Evolutionary conservation across 1,284 basidiomycete genomes (phyloP), one percentile per base, ranked within the genome.

Genomic region (Pseudozyma pruni): DNA sequence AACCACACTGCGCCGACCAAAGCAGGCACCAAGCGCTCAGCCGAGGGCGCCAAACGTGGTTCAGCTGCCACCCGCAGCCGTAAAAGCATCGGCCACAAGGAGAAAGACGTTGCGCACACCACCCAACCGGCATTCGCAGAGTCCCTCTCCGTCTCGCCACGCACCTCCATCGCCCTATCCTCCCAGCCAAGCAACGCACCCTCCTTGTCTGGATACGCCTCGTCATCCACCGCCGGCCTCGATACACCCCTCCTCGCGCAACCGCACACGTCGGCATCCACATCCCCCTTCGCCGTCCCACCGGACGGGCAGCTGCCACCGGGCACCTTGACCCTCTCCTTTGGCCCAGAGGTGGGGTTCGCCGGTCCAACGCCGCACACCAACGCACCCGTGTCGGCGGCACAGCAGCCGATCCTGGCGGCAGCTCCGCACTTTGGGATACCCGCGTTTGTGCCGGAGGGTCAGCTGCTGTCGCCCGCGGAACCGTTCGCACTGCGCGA

Each of bases 401-500:
- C n/a, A n/a, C 23, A 39, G 27, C 17, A 19, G 40, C 31, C 41
- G 17, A 7, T 33, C 9, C 6, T 25, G 16, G 48, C 29, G 9
- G 39, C 51, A 23, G 55, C 66, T 11, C 59, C 66, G 16, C 59
- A 46, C 44, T 50, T 46, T 31, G 55, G 51, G 11, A 51, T 62
- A 6, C 54, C 66, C 1, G 44, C 40, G 0, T 33, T 38, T 3
- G 8, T 51, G 7, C 43, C 49, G 1, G 44, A 44, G 13, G 41
- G 43, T 9, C 50, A 51, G 0, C 33, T 59, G 27, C 48, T 62
- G 6, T 58, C 55, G 11, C 51, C 66, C 1, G 47, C 56, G 0
- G 53, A 66, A n/a, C 57, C 68, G 16, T 57, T 50, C 22, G 68
- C 68, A 0, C 45, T 71, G 25, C 47, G 53, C 10, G 49, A 52